These are phyloP conservation scores for Arthromyces matolae DNA, from an alignment of 768 basidiomycete genomes.

Conservation along the genomic window DNA sequence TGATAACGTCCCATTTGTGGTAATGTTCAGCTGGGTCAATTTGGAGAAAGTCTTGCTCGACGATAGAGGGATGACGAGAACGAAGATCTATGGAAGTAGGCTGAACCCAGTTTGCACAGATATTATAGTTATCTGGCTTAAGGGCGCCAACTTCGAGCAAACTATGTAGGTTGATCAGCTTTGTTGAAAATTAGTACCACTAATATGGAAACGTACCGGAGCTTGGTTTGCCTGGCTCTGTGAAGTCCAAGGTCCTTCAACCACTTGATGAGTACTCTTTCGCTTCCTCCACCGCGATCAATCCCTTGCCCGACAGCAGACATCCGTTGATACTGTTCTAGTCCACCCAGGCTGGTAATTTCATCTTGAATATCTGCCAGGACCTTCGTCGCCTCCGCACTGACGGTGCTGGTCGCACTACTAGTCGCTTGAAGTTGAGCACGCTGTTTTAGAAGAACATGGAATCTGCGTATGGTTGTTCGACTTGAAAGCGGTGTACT, in stretches of 20 bases:
- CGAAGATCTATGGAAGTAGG: conserved; percentile 77
- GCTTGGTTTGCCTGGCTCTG: conserved; percentile 18
- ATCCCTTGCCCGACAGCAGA: conserved; percentile 75
- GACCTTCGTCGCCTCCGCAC: conserved; percentile 25
- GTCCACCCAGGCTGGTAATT: conserved; percentile 69
- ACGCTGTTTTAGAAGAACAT: conserved; percentile 72
- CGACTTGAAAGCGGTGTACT: conserved; percentile 61
- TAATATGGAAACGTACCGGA: conserved; percentile 28
- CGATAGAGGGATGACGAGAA: conserved; percentile 76
- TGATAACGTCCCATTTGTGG: conserved; percentile 72
- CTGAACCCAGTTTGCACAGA: conserved; percentile 67
- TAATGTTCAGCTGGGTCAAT: conserved; percentile 49
- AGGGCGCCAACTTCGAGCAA: conserved; percentile 89
- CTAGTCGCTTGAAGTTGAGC: conserved; percentile 51
- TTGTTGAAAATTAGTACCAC: neutral
- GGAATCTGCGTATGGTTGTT: conserved; percentile 74
- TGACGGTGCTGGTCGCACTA: conserved; percentile 11
- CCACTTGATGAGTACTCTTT: conserved; percentile 77
- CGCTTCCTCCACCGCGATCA: conserved; percentile 86
- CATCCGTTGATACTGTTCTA: conserved; percentile 80
- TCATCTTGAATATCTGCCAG: conserved; percentile 54
- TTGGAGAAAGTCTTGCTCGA: conserved; percentile 82
- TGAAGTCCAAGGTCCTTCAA: conserved; percentile 51
- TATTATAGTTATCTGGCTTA: conserved; percentile 74
- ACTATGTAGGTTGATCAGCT: conserved; percentile 33